Evolutionary conservation across 139 green algal genomes (phyloP), one percentile per base, ranked within the genome.

Genomic region (Asterochloris erici): DNA sequence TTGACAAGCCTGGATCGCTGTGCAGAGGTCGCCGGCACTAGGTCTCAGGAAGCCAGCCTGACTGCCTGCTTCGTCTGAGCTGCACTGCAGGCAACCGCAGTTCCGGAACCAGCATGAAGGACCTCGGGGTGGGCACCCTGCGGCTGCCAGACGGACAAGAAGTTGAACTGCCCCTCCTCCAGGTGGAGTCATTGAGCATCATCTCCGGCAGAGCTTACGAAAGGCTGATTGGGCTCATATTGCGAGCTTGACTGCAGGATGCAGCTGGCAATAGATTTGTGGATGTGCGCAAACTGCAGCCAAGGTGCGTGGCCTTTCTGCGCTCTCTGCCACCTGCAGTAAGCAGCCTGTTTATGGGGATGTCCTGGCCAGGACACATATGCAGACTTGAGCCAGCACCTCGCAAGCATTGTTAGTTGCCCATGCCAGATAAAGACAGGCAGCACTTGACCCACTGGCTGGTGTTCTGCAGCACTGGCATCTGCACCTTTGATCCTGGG

Each of bases 401-500:
- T 6, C 6, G 38, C 38, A 10, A 54, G 38, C 38, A 54, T 2
- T 54, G 38, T 6, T 54, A 6, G 4, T 54, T 54, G 38, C 38
- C 38, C 38, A 54, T 54, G 38, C 38, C 38, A 62, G 15, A 70
- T 69, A 11, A 6, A 82, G 17, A 63, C 16, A 66, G 14, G 63
- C 66, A 68, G 12, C 17, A 23, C 19, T 38, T 78, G 16, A 83
- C 10, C 15, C 12, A 1, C 54, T 23, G 23, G 23, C 13, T 23
- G 19, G 26, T 79, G 4, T n/a, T 28, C 62, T 80, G 76, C 83
- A 91, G 84, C 54, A 91, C 86, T 29, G 89, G 90, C 19, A 85
- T 95, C 54, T 96, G 91, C 87, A 96, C 92, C 17, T 96, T 90
- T 81, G 92, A 96, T 79, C 92, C 92, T 10, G 92, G 92, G 14